Evolutionary conservation across 768 basidiomycete species (phyloP), one percentile per base, ranked within the genome.

Genomic region (Pleurotus giganteus): DNA sequence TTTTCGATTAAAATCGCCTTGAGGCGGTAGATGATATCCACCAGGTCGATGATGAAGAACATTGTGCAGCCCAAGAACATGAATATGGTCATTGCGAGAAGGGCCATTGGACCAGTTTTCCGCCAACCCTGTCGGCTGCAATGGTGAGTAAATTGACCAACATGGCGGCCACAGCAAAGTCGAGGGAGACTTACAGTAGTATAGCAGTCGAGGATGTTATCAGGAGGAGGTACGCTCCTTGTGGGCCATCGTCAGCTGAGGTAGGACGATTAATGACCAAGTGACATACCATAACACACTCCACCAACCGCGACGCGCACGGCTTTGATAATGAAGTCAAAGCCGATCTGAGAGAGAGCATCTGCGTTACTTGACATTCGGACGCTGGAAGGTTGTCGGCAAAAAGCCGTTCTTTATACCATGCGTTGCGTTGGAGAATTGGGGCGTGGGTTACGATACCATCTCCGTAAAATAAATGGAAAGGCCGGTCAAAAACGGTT

Each of bases 1-100:
- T 64, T 44, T 26, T 63, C 58, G 47, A 65, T 46, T 46, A 69
- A 36, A 26, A 66, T 59, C 47, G 66, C 58, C 44, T 69, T 64
- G 27, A 69, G 57, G 6, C 66, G 64, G 42, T 59, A 42, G 11
- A 69, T 60, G 41, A 69, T 60, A 55, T 69, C 66, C 8, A 64
- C 54, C 19, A 65, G 54, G 53, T 69, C 68, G 11, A 69, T 59
- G 12, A 60, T 59, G 29, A 69, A 49, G 44, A 69, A 67, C 31
- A 64, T 55, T 1, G 63, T 67, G 9, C 61, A 66, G 17, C 64
- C 66, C 1, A 60, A 26, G 54, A 69, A 69, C 66, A 67, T 64
- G 17, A 67, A 49, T 9, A 53, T 47, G 17, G 65, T 69, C n/a
- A 66, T 59, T 15, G 51, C 26, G 27, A 66, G 43, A 4, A 69